Evolutionary conservation across 768 basidiomycete species (phyloP).

Genomic region (Leccinum truebloodii): DNA sequence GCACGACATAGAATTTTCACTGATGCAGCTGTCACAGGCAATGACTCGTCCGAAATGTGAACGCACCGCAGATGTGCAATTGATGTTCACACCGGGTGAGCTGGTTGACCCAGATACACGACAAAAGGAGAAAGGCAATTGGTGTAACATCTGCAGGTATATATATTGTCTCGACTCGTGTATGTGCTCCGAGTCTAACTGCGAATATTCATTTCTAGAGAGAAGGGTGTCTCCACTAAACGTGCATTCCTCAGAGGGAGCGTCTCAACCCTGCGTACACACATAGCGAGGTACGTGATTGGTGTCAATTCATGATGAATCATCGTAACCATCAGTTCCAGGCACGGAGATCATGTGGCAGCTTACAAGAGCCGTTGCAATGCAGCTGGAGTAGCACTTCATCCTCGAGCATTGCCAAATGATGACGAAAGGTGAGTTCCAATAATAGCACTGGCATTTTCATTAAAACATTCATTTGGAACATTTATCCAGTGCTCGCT

Average conservation of each 20-base stretch:
- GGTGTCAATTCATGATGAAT: neutral
- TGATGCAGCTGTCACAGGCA: neutral
- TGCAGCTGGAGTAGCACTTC: neutral
- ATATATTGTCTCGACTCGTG: neutral
- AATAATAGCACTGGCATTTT: neutral
- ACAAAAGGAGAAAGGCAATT: neutral
- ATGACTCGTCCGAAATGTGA: neutral
- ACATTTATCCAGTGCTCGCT: neutral
- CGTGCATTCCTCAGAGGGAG: neutral
- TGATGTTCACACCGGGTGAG: neutral
- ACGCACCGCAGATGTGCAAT: neutral
- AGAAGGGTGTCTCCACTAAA: neutral
- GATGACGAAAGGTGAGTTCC: neutral
- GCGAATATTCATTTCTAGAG: neutral
- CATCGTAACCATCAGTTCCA: neutral
- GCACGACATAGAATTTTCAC: neutral
- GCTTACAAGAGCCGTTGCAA: neutral
- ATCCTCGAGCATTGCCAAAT: neutral
- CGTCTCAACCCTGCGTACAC: neutral
- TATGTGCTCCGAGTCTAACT: neutral
- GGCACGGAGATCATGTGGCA: neutral
- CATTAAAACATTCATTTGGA: neutral
- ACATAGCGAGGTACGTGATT: neutral
- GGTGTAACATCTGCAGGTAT: neutral
- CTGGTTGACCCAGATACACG: neutral